Percentiles rank a stretch among this genome's conserved stretches.
These are phyloP conservation scores for Conoideocrella luteorostrata DNA, from an alignment of 2,329 filamentous ascomycete genomes.

Conservation along the genomic window DNA sequence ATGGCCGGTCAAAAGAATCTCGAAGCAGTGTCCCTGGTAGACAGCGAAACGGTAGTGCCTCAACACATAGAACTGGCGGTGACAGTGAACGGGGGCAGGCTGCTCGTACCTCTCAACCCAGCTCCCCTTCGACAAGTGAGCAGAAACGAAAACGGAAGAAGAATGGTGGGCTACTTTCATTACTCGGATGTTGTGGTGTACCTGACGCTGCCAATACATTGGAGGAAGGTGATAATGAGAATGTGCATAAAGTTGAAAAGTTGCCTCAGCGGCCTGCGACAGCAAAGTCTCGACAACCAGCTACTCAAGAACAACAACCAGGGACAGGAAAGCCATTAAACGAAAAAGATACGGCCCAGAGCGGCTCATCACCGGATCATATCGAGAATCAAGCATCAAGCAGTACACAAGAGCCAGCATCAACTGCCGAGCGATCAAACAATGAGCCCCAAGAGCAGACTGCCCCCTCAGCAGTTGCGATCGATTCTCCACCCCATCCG, in stretches of 20 bases:
- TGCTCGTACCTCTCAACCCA: constrained; percentile 43
- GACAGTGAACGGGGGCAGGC: constrained; percentile 47
- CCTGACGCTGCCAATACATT: constrained; percentile 52
- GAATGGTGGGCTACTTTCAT: constrained; percentile 47
- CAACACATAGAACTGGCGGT: constrained; percentile 55
- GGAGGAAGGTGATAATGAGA: constrained; percentile 44
- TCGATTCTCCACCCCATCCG: constrained; percentile 35
- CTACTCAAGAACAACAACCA: constrained; percentile 43
- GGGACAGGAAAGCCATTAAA: constrained; percentile 31
- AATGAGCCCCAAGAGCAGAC: constrained; percentile 46
- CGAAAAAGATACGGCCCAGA: constrained; percentile 42
- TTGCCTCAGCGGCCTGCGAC: constrained; percentile 49
- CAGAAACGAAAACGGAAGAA: constrained; percentile 52
- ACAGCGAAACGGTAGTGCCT: constrained; percentile 60
- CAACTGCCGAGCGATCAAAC: constrained; percentile 32
- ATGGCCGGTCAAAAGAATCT: constrained; percentile 58
- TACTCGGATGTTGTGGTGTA: constrained; percentile 62
- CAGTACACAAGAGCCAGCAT: constrained; percentile 40
- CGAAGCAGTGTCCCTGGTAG: constrained; percentile 57
- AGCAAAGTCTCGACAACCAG: constrained; percentile 46
- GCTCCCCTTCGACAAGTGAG: constrained; percentile 41
- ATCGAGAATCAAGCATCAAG: constrained; percentile 39
- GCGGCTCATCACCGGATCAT: constrained; percentile 28
- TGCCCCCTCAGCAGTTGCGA: constrained; percentile 27
- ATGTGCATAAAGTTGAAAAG: constrained; percentile 53